Evolutionary conservation across 2,329 filamentous ascomycete genomes (phyloP).

Genomic region (Alternaria gaisen): DNA sequence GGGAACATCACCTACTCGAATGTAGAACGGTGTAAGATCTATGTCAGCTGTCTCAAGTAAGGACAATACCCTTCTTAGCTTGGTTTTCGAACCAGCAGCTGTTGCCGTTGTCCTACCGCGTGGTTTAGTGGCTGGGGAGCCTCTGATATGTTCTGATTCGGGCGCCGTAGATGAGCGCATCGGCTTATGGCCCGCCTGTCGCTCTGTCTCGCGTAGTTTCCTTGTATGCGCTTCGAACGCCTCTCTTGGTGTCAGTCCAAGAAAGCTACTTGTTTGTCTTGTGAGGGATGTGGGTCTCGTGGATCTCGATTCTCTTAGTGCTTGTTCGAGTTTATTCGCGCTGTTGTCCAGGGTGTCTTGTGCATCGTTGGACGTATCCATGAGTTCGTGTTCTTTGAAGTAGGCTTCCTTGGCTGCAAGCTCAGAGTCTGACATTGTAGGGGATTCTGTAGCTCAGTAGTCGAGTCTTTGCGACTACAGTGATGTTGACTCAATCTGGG

Average conservation of each 20-base stretch:
- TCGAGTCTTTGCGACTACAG: not conserved
- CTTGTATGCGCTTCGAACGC: slow-evolving; percentile 36
- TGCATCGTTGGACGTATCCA: slow-evolving; percentile 44
- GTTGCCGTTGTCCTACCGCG: slow-evolving; percentile 5
- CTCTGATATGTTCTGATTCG: slow-evolving; percentile 23
- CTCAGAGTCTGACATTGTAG: slow-evolving; percentile 33
- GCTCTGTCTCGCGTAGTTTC: slow-evolving; percentile 22
- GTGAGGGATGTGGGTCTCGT: slow-evolving; percentile 28
- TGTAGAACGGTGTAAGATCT: slow-evolving; percentile 38
- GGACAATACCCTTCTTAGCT: slow-evolving; percentile 35
- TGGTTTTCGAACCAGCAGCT: slow-evolving; percentile 10
- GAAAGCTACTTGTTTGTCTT: slow-evolving; percentile 37
- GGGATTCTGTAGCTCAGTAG: not conserved
- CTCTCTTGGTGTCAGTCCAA: slow-evolving; percentile 44
- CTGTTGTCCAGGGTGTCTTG: slow-evolving; percentile 22
- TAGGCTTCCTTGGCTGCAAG: slow-evolving; percentile 40
- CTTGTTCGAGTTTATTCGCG: slow-evolving; percentile 26
- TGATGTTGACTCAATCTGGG: not conserved
- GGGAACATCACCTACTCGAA: slow-evolving; percentile 38
- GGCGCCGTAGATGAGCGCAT: slow-evolving; percentile 32
- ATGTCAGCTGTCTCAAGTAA: slow-evolving; percentile 26
- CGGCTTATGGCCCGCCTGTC: slow-evolving; percentile 16
- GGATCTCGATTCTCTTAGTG: slow-evolving; percentile 32
- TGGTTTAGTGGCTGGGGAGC: slow-evolving; percentile 22
- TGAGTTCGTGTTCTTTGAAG: slow-evolving; percentile 40